phyloP scores from a whole-genome alignment of 305 asterid genomes.

The Fraxinus latifolia region DNA sequence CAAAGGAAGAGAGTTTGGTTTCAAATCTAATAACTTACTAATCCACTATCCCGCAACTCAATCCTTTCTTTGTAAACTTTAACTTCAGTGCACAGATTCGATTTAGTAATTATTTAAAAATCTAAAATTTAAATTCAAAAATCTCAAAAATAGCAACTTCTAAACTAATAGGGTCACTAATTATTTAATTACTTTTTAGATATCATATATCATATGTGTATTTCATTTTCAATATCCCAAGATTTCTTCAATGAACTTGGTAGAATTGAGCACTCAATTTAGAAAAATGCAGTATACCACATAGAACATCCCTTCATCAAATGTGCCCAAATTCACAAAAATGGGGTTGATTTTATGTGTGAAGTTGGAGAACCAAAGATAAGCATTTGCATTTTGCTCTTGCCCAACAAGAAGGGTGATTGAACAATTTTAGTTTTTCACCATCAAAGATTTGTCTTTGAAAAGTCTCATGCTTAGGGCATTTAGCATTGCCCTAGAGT shows the following conservation, averaged over 20 bases:
- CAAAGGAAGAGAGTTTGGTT: no score
- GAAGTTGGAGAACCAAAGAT: not conserved
- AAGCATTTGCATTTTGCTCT: not conserved
- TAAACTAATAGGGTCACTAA: no score
- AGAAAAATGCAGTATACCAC: not conserved
- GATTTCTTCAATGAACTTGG: not conserved
- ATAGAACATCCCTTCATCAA: not conserved
- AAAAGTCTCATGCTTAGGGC: constrained; percentile 70
- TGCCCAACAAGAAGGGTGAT: not conserved
- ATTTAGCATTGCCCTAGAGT: constrained; percentile 68
- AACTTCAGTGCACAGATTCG: no score
- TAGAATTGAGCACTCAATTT: not conserved
- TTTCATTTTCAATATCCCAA: not conserved
- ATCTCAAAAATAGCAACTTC: not conserved
- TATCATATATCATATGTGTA: no score
- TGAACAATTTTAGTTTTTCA: constrained; percentile 20
- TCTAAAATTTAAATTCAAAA: no score
- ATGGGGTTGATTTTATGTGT: not conserved
- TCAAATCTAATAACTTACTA: no score
- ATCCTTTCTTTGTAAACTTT: no score
- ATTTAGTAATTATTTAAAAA: no score
- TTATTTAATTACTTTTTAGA: no score
- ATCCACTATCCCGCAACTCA: no score
- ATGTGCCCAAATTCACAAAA: not conserved
- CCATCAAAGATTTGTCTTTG: constrained; percentile 38